Conservation (phyloP, 495 filamentous ascomycete species). For the Viridothelium virens region DNA sequence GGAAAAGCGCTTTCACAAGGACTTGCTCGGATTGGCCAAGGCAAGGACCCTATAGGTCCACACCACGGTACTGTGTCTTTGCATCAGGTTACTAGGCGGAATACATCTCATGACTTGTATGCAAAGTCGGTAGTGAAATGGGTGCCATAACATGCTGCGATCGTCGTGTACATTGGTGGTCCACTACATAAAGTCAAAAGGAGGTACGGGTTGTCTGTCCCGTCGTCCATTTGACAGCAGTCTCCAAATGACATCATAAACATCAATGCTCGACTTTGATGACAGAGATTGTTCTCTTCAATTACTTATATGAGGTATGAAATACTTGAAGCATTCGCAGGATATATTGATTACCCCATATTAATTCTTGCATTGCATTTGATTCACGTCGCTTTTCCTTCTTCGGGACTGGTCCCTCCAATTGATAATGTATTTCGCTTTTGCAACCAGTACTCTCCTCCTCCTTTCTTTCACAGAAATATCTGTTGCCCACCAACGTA, state of each 20-base stretch:
- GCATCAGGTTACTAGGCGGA: too few relatives aligned
- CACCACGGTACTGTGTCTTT: too few relatives aligned
- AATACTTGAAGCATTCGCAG: not conserved
- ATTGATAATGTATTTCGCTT: not conserved
- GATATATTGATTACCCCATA: not conserved
- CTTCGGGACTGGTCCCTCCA: not conserved
- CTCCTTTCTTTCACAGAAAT: not conserved
- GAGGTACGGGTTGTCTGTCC: not conserved
- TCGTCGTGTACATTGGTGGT: not conserved
- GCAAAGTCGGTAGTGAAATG: too few relatives aligned
- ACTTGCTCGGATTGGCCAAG: too few relatives aligned
- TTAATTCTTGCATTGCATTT: not conserved
- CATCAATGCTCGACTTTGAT: not conserved
- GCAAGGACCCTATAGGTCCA: too few relatives aligned
- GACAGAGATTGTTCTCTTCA: not conserved
- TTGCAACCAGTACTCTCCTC: not conserved
- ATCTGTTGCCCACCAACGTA: not conserved
- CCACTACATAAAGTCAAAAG: not conserved
- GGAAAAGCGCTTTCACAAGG: too few relatives aligned
- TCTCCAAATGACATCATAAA: not conserved
- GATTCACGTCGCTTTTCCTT: not conserved
- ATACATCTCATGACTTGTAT: too few relatives aligned
- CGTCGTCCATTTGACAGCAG: not conserved
- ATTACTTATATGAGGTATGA: not conserved
- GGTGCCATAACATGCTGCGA: too few relatives aligned